Evolutionary conservation across 805 yeast species (phyloP), one percentile per base, ranked within the genome.

Genomic region (Kazachstania bromeliacearum): DNA sequence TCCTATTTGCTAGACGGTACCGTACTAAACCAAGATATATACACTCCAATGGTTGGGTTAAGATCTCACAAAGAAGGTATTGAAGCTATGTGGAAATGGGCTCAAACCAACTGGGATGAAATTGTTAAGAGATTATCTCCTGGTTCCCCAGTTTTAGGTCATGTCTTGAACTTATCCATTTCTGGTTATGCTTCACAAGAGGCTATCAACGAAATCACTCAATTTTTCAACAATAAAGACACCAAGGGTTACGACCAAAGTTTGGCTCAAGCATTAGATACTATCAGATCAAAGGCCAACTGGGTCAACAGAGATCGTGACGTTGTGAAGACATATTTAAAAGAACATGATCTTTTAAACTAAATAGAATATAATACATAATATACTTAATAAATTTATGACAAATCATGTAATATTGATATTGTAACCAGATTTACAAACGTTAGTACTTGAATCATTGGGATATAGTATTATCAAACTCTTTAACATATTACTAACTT

Each of bases 21-120:
- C 31, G 64, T 67, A 28, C 66, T 81, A 41, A 73, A 75, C 47
- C 94, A 84, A 65, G 94, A 84, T 57, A 70, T 80, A 37, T 76
- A 76, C 62, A 70, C 76, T 46, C 94, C 95, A 45, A 68, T 89
- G 75, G 73, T 65, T 42, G 88, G 92, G 29, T 64, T 85, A 65
- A 67, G 80, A 49, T 52, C 71, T 12, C 77, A 76, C 50, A 68
- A 63, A 36, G 67, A 64, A 29, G 94, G 95, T 64, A 66, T 80
- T 40, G 73, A 74, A 46, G 71, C 75, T 9, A 62, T 79, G 45
- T 88, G 88, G 85, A 37, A 51, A 13, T 89, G 95, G 95, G 53
- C 76, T 47, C 68, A 71, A 49, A 50, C 41, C 10, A 78, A 88
- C 60, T 89, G 94, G 89, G 85, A 75, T 39, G 70, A 65, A 31